Percentiles rank a stretch among this genome's conserved stretches.
Evolutionary conservation across 2,329 filamentous ascomycete species (phyloP).

Genomic region (Fusarium continuum): DNA sequence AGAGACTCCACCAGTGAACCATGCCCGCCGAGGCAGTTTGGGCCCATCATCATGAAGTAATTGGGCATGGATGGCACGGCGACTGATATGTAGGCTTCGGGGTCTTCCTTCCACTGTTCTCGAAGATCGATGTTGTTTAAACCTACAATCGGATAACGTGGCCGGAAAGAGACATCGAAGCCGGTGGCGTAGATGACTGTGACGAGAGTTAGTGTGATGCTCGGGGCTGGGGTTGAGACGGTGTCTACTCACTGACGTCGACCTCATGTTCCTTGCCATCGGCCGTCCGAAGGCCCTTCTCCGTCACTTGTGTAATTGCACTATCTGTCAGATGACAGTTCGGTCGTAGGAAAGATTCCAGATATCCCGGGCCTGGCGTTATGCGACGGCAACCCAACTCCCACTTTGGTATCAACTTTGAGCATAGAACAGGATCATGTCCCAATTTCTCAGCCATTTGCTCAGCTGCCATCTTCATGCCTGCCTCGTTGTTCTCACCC

Average conservation of each 20-base stretch:
- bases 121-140: constrained; percentile 57
- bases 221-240: neutral
- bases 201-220: neutral
- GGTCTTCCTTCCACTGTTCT: constrained; percentile 58
- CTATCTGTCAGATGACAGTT: constrained; percentile 37
- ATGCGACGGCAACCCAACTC: constrained; percentile 35
- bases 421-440: constrained; percentile 34
- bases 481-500: constrained; percentile 34
- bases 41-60: constrained; percentile 45
- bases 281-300: constrained; percentile 30
- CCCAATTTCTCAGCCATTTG: constrained; percentile 39
- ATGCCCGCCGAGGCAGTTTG: constrained; percentile 37
- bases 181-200: constrained; percentile 63
- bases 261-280: constrained; percentile 35
- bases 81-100: constrained; percentile 45
- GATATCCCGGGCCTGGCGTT: constrained; percentile 33
- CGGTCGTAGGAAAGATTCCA: constrained; percentile 32
- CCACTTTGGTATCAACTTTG: constrained; percentile 37
- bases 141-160: constrained; percentile 61
- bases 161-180: constrained; percentile 62
- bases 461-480: constrained; percentile 34
- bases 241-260: constrained; percentile 32
- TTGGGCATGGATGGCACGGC: constrained; percentile 45
- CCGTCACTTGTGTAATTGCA: constrained; percentile 29
- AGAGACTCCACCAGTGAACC: constrained; percentile 36